Percentiles rank a stretch among this genome's conserved stretches.
Conservation (phyloP, 192 early-diverging fungal genomes). For the Umbelopsis isabellina region DNA sequence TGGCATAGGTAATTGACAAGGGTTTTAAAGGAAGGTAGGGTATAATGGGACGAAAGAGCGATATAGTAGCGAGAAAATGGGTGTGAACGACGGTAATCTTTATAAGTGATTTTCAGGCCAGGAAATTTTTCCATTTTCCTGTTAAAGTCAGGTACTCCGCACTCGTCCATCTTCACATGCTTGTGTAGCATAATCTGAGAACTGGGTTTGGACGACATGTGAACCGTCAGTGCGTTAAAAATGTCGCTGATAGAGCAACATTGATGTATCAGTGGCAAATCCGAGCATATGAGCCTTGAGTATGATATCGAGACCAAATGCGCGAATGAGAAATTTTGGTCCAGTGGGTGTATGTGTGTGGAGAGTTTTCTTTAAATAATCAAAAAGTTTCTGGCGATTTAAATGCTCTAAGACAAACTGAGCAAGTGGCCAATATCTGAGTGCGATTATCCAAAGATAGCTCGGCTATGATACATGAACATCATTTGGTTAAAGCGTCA, state of each 20-base stretch:
- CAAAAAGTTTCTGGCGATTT: too few relatives aligned
- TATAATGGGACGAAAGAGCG: not conserved
- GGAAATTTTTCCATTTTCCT: not conserved
- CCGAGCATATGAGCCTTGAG: too few relatives aligned
- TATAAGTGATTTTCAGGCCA: not conserved
- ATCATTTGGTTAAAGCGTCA: too few relatives aligned
- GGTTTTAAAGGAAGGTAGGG: constrained; percentile 2
- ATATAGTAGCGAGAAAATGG: not conserved
- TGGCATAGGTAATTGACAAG: not conserved
- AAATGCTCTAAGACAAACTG: too few relatives aligned
- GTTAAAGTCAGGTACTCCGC: constrained; percentile 4
- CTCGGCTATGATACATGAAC: not conserved
- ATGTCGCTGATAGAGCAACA: not conserved
- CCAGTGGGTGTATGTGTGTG: not conserved
- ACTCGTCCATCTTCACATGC: constrained; percentile 12
- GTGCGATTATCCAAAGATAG: constrained; percentile 19
- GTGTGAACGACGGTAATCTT: not conserved
- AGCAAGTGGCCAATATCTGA: not conserved
- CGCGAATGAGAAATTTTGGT: not conserved
- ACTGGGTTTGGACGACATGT: not conserved
- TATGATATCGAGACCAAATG: too few relatives aligned
- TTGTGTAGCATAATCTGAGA: constrained; percentile 2
- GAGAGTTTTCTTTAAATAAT: not conserved
- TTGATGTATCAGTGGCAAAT: not conserved
- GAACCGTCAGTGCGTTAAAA: constrained; percentile 2